phyloP scores from a whole-genome alignment of 1,284 basidiomycete species.

The Ustilago shanxiensis region DNA sequence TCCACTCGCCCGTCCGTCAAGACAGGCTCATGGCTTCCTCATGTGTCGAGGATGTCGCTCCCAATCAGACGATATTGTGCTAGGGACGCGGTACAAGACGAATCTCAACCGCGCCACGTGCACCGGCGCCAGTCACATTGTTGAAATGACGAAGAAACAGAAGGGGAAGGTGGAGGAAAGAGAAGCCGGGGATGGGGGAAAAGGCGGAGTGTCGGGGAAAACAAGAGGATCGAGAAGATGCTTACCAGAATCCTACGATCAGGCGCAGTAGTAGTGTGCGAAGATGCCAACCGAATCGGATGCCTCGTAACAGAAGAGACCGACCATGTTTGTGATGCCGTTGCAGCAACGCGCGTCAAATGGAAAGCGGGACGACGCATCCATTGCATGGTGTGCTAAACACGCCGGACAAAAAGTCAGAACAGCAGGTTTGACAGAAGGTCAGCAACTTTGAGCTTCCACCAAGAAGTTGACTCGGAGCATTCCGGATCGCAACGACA shows the following conservation, averaged over 20 bases:
- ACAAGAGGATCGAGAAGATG: background rate
- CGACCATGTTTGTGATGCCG: background rate
- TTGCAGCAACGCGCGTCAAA: background rate
- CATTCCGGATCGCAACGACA: background rate
- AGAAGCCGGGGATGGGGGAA: background rate
- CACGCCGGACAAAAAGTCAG: background rate
- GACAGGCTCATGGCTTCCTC: slow-evolving; percentile 54
- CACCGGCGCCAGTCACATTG: slow-evolving; percentile 46
- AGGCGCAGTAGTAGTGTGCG: slow-evolving; percentile 1
- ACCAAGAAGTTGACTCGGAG: background rate
- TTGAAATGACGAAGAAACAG: background rate
- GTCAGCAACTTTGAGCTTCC: slow-evolving; percentile 3
- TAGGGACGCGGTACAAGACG: slow-evolving; percentile 44
- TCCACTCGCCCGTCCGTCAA: slow-evolving; percentile 55
- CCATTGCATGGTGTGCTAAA: slow-evolving; percentile 24
- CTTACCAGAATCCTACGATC: slow-evolving; percentile 36
- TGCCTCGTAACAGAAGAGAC: no score
- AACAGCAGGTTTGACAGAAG: no score
- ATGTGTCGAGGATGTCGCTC: slow-evolving; percentile 54
- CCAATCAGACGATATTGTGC: slow-evolving; percentile 60
- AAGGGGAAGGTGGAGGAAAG: background rate
- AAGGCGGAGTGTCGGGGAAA: background rate
- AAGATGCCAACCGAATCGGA: background rate
- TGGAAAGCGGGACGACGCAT: slow-evolving; percentile 3
- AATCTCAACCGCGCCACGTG: slow-evolving; percentile 47